phyloP scores from a whole-genome alignment of 148 eudicot genomes.

The Chenopodium album region DNA sequence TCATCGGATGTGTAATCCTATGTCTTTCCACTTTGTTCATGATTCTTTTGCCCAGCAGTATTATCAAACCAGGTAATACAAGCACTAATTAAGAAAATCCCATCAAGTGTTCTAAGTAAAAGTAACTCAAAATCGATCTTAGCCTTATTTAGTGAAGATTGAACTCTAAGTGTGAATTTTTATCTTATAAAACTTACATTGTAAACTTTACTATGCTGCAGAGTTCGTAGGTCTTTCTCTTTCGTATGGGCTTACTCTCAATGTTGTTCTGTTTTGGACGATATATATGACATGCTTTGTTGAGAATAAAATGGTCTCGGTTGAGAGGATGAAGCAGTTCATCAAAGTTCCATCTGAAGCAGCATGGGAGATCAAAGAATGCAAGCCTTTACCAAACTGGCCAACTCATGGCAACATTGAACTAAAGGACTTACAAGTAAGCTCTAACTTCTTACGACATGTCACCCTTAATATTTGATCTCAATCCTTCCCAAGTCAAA shows the following conservation, averaged over 20 bases:
- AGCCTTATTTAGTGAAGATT: not conserved
- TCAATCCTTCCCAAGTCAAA: not conserved
- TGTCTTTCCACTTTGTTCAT: conserved; percentile 31
- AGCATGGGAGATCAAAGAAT: conserved; percentile 65
- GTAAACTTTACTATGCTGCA: conserved; percentile 28
- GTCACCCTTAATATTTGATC: not conserved
- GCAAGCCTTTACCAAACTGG: conserved; percentile 64
- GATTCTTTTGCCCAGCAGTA: conserved; percentile 29
- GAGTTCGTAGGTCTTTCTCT: conserved; percentile 80
- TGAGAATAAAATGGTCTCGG: conserved; percentile 91
- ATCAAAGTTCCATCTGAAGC: conserved; percentile 78
- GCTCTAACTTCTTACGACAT: not conserved
- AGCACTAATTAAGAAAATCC: not conserved
- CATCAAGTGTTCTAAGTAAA: not conserved
- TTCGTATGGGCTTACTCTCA: conserved; percentile 83
- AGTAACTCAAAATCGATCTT: not conserved
- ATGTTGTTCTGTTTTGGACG: conserved; percentile 56
- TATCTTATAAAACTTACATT: not conserved
- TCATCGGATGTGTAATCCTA: conserved; percentile 27
- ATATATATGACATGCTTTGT: conserved; percentile 77
- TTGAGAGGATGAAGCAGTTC: conserved; percentile 85
- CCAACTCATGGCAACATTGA: conserved; percentile 69
- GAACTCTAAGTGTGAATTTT: not conserved
- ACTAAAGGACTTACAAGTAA: conserved; percentile 65
- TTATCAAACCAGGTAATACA: conserved; percentile 30